Percentiles rank a stretch among this genome's conserved stretches.
phyloP scores from a whole-genome alignment of 345 rosid genomes.

The Salix exigua region DNA sequence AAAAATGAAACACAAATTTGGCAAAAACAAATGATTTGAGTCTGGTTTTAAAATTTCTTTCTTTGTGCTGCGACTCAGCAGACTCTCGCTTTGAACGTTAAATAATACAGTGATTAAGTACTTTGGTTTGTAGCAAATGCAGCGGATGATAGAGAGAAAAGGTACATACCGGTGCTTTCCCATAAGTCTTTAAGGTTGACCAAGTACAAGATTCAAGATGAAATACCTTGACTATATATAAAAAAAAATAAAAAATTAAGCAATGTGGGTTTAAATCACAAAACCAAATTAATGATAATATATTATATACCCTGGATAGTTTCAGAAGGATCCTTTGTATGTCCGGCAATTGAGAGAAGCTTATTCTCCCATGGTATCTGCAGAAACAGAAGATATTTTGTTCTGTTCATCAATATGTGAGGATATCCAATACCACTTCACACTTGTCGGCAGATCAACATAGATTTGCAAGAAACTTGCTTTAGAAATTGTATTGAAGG shows the following conservation, averaged over 20 bases:
- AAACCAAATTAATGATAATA: background rate
- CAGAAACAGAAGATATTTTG: slow-evolving; percentile 18
- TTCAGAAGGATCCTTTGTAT: slow-evolving; percentile 89
- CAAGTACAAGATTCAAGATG: slow-evolving; percentile 71
- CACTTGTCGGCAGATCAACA: slow-evolving; percentile 16
- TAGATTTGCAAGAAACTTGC: slow-evolving; percentile 15
- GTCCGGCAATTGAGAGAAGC: slow-evolving; percentile 90
- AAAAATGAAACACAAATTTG: background rate
- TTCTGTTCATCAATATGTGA: slow-evolving; percentile 9
- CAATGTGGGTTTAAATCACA: background rate
- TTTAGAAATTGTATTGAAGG: slow-evolving; percentile 14
- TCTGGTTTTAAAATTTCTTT: background rate
- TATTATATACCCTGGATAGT: slow-evolving; percentile 61
- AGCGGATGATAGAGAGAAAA: background rate
- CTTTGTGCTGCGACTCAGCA: background rate
- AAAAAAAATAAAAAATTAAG: slow-evolving; percentile 8
- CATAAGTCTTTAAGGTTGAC: slow-evolving; percentile 89
- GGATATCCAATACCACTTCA: slow-evolving; percentile 17
- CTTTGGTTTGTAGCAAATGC: background rate
- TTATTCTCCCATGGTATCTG: slow-evolving; percentile 92
- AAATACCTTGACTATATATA: slow-evolving; percentile 73
- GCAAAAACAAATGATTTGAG: background rate
- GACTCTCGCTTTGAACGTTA: background rate
- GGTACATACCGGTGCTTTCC: slow-evolving; percentile 81
- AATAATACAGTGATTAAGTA: background rate